A percentile compares a stretch with the other conserved stretches of the same genome.
These are phyloP conservation scores for Cordyceps fumosorosea DNA, from an alignment of 2,329 filamentous ascomycete genomes.

Conservation along the genomic window DNA sequence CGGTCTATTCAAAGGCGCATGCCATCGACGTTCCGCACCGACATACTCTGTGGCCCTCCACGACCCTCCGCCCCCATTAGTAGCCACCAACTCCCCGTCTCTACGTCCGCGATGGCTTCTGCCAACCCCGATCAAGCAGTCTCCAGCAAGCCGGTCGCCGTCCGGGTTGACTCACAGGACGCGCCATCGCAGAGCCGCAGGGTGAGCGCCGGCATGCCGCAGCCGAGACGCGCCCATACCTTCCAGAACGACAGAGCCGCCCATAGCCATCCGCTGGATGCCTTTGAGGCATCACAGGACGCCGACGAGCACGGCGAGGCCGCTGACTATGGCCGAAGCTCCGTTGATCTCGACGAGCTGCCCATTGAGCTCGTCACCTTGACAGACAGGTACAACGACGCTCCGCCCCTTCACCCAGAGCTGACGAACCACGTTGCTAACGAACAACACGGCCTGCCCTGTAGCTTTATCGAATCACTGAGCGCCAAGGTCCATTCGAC, in stretches of 20 bases:
- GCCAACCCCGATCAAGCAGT: not conserved
- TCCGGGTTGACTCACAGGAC: constrained; percentile 3
- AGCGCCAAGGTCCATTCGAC: constrained; percentile 79
- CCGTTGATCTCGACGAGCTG: constrained; percentile 77
- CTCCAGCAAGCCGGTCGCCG: not conserved
- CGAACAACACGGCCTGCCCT: constrained; percentile 12
- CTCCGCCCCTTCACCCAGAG: not conserved
- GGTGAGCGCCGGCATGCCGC: constrained; percentile 25
- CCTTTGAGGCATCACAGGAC: constrained; percentile 41
- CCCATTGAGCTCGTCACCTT: constrained; percentile 90
- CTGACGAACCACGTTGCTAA: not conserved
- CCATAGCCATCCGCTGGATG: constrained; percentile 30
- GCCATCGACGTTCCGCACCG: not conserved
- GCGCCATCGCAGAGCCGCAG: constrained; percentile 18
- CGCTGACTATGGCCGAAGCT: constrained; percentile 42
- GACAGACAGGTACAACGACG: constrained; percentile 63
- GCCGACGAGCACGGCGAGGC: constrained; percentile 37
- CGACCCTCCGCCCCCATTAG: too few relatives aligned
- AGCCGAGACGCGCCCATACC: constrained; percentile 41
- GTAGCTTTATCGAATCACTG: constrained; percentile 83
- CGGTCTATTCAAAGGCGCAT: not conserved
- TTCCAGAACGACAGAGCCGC: constrained; percentile 32
- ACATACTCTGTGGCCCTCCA: not conserved
- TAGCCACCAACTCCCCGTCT: not conserved
- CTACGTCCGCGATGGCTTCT: constrained; percentile 4